Evolutionary conservation across 306 rosid species (phyloP), one percentile per base, ranked within the genome.

Genomic region (Albizia julibrissin): DNA sequence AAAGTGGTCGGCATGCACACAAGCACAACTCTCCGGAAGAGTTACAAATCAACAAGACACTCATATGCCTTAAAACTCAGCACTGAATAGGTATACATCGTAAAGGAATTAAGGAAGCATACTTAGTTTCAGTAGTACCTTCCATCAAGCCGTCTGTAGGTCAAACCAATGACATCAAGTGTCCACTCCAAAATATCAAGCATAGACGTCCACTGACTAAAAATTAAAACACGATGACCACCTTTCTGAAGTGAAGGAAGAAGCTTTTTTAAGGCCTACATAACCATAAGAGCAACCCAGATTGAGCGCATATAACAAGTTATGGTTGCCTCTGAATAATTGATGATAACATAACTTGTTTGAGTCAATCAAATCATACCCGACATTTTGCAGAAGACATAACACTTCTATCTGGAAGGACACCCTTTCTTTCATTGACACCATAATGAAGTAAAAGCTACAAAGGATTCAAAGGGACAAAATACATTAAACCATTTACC

Each of bases 151-250:
- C 99, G 94, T 84, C 83, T 93, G 70, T 95, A 95, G 70, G 92
- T 89, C 68, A 95, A 83, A 70, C 99, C 99, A 81, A 93, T 87
- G 89, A 95, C 98, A 86, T 95, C 98, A 87, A 95, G 90, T 58
- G 89, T 84, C 99, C 99, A 95, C 87, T 95, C 99, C 87, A 95
- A 86, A 79, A 95, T 89, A 86, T 95, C 97, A 79, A 95, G 99
- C 99, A 95, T 93, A 69, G 99, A 95, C 6, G 98, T 95, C 99
- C 99, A 95, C 80, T 95, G 97, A 87, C 98, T 93, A 79, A 95
- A 95, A 72, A 95, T 95, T 83, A 95, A 81, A 52, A 87, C 98
- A 14, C 96, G 97, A 83, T 95, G 98, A 67, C 99, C 98, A 77
- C 76, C 88, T 77, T 82, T 83, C 87, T 93, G 83, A 77, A 95